Evolutionary conservation across 2,329 filamentous ascomycete species (phyloP).

Genomic region (Whalleya microplaca): DNA sequence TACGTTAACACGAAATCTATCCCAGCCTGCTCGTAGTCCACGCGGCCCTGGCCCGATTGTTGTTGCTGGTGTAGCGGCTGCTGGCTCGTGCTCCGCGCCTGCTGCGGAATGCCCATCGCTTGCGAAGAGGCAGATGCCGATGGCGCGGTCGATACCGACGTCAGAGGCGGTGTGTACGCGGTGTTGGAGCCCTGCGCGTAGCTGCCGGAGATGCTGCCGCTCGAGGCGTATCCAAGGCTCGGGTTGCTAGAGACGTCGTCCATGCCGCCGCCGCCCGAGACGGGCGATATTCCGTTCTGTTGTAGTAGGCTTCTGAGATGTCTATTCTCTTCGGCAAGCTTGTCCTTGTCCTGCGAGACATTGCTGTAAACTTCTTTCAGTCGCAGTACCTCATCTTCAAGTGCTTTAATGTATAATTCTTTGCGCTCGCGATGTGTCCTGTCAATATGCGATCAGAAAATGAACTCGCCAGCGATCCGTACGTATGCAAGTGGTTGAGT

Average conservation of each 20-base stretch:
- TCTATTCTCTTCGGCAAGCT: constrained; percentile 77
- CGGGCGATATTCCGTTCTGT: constrained; percentile 56
- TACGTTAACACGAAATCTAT: constrained; percentile 94
- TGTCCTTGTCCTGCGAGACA: constrained; percentile 75
- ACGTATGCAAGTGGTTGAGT: background rate
- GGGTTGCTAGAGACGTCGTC: constrained; percentile 52
- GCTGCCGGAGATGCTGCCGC: constrained; percentile 65
- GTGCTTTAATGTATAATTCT: constrained; percentile 90
- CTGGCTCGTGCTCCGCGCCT: constrained; percentile 28
- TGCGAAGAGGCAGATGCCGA: constrained; percentile 43
- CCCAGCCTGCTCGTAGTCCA: constrained; percentile 81
- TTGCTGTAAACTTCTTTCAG: constrained; percentile 84
- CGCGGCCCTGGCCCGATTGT: constrained; percentile 42
- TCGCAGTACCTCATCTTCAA: constrained; percentile 88
- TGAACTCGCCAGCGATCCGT: background rate
- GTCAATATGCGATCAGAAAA: constrained; percentile 21
- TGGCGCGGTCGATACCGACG: constrained; percentile 47
- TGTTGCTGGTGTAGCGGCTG: constrained; percentile 16
- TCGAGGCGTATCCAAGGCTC: constrained; percentile 53
- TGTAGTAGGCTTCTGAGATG: constrained; percentile 64
- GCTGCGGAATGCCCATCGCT: constrained; percentile 39
- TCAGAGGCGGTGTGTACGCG: constrained; percentile 53
- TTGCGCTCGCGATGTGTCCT: constrained; percentile 97
- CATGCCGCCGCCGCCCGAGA: constrained; percentile 34
- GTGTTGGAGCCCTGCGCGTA: constrained; percentile 54